These are phyloP conservation scores for Chaetoceros muelleri DNA, from an alignment of 108 stramenopile genomes.

Conservation along the genomic window DNA sequence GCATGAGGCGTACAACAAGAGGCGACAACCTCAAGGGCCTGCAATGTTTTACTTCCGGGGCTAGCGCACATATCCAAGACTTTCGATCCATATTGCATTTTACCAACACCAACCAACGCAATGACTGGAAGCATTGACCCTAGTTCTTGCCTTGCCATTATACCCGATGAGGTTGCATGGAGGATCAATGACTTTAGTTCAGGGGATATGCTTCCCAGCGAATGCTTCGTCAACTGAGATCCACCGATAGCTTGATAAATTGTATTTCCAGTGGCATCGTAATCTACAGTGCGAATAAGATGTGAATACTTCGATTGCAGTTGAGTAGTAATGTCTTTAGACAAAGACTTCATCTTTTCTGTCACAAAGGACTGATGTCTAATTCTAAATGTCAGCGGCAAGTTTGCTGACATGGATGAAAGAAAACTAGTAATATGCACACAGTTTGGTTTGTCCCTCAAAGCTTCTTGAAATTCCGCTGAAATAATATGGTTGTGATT, in stretches of 20 bases:
- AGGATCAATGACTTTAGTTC: slow-evolving; percentile 40
- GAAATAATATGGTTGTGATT: not conserved
- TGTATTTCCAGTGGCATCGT: slow-evolving; percentile 7
- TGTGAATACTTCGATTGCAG: not conserved
- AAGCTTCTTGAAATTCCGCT: not conserved
- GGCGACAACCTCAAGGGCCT: slow-evolving; percentile 53
- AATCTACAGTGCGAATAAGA: not conserved
- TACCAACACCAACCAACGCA: slow-evolving; percentile 20
- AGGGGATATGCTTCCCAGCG: slow-evolving; percentile 27
- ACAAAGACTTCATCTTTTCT: not conserved
- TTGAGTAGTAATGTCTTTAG: not conserved
- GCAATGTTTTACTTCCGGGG: slow-evolving; percentile 83
- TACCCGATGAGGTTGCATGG: slow-evolving; percentile 31
- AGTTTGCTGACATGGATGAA: slow-evolving; percentile 8
- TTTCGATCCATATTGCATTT: slow-evolving; percentile 15
- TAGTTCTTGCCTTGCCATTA: slow-evolving; percentile 65
- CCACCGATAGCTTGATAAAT: slow-evolving; percentile 34
- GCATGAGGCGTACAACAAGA: slow-evolving; percentile 2
- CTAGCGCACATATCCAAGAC: slow-evolving; percentile 79
- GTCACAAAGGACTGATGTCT: not conserved
- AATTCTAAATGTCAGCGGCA: slow-evolving; percentile 30
- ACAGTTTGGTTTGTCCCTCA: not conserved
- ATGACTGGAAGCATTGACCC: slow-evolving; percentile 71
- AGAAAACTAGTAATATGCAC: slow-evolving; percentile 5
- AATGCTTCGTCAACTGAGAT: slow-evolving; percentile 20